A percentile compares a stretch with the other conserved stretches of the same genome.
Evolutionary conservation across 2,329 filamentous ascomycete genomes (phyloP).

Genomic region (Ascochyta rabiei): DNA sequence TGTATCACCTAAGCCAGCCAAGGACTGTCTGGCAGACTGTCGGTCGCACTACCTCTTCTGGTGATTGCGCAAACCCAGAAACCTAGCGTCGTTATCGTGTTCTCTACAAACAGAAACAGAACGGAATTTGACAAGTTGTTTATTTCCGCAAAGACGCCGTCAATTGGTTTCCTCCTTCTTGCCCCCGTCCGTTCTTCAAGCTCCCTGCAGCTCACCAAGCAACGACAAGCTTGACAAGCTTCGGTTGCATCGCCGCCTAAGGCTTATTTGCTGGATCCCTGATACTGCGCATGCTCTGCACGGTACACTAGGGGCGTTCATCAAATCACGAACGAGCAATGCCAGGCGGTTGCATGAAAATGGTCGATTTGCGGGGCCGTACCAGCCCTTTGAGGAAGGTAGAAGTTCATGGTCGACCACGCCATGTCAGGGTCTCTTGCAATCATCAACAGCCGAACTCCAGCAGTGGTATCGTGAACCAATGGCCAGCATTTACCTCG

Average conservation of each 20-base stretch:
- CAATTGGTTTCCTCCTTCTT: background rate
- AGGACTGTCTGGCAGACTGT: background rate
- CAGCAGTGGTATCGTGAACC: background rate
- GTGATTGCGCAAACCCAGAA: background rate
- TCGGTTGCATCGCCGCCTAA: background rate
- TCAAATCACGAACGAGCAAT: conserved; percentile 3
- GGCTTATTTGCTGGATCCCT: no score
- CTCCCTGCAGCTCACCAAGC: background rate
- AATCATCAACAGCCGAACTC: background rate
- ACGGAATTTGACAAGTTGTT: background rate
- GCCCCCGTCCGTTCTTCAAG: background rate
- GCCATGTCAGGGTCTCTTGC: conserved; percentile 7
- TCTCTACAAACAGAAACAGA: background rate
- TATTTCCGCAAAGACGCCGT: background rate
- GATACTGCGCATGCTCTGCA: no score
- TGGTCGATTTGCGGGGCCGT: conserved; percentile 1
- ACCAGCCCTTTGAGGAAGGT: conserved; percentile 13
- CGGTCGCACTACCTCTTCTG: background rate
- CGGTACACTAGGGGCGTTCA: background rate
- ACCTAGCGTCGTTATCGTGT: background rate
- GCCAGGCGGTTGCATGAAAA: background rate
- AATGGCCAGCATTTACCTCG: background rate
- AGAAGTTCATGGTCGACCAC: background rate
- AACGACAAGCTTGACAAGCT: conserved; percentile 13
- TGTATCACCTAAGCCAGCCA: background rate